phyloP scores from a whole-genome alignment of 805 yeast species.

The Candida lessepsii region DNA sequence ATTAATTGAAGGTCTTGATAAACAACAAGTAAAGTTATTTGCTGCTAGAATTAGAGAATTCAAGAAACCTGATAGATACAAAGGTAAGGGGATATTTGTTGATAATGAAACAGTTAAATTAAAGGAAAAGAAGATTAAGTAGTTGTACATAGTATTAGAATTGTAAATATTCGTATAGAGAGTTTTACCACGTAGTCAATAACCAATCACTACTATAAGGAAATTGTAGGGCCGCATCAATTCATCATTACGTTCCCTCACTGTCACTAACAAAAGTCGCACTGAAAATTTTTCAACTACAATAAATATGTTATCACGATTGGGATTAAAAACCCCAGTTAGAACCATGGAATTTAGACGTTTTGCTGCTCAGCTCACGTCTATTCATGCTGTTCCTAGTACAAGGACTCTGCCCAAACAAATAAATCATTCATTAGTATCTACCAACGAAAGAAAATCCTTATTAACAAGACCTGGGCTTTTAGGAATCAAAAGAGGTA shows the following conservation, averaged over 20 bases:
- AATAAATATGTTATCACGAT: conserved; percentile 5
- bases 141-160: conserved; percentile 16
- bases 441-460: conserved; percentile 68
- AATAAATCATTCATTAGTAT: conserved; percentile 64
- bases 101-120: conserved; percentile 87
- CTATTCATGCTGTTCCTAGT: conserved; percentile 52
- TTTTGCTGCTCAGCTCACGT: conserved; percentile 44
- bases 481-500: conserved; percentile 81
- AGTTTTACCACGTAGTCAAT: too few relatives aligned
- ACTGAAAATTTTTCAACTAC: conserved; percentile 10
- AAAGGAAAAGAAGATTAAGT: conserved; percentile 93
- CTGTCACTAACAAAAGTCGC: too few relatives aligned
- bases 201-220: too few relatives aligned
- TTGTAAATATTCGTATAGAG: too few relatives aligned
- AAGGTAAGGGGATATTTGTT: conserved; percentile 95
- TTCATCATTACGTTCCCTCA: too few relatives aligned
- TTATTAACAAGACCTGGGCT: conserved; percentile 80
- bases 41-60: conserved; percentile 85
- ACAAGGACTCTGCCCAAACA: conserved; percentile 46
- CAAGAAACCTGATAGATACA: conserved; percentile 97
- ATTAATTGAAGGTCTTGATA: conserved; percentile 81
- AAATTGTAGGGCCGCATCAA: too few relatives aligned
- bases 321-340: neutral
- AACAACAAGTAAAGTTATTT: conserved; percentile 80
- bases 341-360: conserved; percentile 16